Conservation (phyloP, 768 basidiomycete genomes). For the Leccinum sublutescens region DNA sequence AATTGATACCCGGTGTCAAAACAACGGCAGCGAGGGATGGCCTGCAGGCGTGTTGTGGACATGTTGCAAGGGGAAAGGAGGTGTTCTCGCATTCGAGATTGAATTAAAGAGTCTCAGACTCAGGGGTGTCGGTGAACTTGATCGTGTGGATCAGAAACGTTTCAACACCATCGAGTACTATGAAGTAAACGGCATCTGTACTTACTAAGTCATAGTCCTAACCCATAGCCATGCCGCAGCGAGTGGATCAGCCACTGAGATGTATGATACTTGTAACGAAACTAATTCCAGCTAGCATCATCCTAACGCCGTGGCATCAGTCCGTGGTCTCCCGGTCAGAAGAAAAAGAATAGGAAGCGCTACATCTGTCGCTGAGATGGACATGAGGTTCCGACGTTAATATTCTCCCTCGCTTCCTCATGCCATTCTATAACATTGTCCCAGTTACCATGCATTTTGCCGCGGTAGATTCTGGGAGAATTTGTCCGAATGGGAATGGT, state of each 20-base stretch:
- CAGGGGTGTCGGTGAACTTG: conserved; percentile 17
- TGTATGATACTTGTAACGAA: neutral
- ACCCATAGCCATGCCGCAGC: neutral
- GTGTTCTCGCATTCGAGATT: conserved; percentile 22
- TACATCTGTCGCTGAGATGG: neutral
- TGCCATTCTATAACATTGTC: neutral
- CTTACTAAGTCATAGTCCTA: conserved; percentile 4
- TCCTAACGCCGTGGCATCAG: conserved; percentile 3
- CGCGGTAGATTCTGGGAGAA: neutral
- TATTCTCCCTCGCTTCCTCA: neutral
- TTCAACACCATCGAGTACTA: conserved; percentile 14
- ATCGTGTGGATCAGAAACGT: conserved; percentile 25
- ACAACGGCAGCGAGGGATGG: conserved; percentile 3
- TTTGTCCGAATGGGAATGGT: neutral
- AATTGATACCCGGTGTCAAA: conserved; percentile 10
- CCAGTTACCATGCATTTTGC: neutral
- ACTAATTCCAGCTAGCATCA: conserved; percentile 4
- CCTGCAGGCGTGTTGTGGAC: conserved; percentile 13
- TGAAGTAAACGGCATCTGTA: conserved; percentile 8
- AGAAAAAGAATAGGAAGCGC: neutral
- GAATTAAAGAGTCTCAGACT: conserved; percentile 23
- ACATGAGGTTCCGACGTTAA: neutral
- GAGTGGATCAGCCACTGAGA: conserved; percentile 8
- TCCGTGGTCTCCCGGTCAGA: neutral
- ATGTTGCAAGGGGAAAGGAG: conserved; percentile 19